Evolutionary conservation across 1,284 basidiomycete species (phyloP), one percentile per base, ranked within the genome.

Genomic region (Hymenochaete sp.): DNA sequence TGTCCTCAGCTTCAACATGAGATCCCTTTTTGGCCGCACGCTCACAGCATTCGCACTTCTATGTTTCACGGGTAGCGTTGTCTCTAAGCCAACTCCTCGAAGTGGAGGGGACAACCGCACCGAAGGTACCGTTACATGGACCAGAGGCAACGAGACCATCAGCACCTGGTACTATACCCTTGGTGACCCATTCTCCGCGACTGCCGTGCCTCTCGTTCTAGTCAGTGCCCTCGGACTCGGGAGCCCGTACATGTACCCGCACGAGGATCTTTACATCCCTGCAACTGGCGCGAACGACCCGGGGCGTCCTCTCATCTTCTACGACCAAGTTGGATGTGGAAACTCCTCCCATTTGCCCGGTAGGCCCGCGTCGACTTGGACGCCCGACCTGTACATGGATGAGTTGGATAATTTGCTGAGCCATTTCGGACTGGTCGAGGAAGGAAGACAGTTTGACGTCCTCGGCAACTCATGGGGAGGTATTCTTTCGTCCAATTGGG

Each of bases 401-500:
- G 68, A 75, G 55, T 65, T 75, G 22, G 60, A 68, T 38, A 68
- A 67, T 45, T 56, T 76, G 6, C 51, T 75, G 5, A 31, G 52
- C 6, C 58, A 67, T 48, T 56, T 73, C 31, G n/a, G n/a, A n/a
- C n/a, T n/a, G n/a, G n/a, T n/a, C n/a, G n/a, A n/a, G n/a, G 60
- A 53, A 2, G 64, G 72, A 47, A 59, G 55, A 18, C 53, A 61
- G 24, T 74, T 63, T 44, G 57, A 64, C 40, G 26, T 75, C 2
- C 44, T 68, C 0, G 73, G 72, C 1, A 68, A 75, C 29, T 72
- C 70, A 5, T 74, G 73, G 72, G 72, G 71, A 14, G 71, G 69
- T 1, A 71, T 73, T 64, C 62, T 75, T 3, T 68, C 54, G 9
- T 53, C 65, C 1, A 65, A 67, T 42, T 68, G 65, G 10, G 56